Evolutionary conservation across 2,329 filamentous ascomycete genomes (phyloP), one percentile per base, ranked within the genome.

Genomic region (Epichloe gansuensis): DNA sequence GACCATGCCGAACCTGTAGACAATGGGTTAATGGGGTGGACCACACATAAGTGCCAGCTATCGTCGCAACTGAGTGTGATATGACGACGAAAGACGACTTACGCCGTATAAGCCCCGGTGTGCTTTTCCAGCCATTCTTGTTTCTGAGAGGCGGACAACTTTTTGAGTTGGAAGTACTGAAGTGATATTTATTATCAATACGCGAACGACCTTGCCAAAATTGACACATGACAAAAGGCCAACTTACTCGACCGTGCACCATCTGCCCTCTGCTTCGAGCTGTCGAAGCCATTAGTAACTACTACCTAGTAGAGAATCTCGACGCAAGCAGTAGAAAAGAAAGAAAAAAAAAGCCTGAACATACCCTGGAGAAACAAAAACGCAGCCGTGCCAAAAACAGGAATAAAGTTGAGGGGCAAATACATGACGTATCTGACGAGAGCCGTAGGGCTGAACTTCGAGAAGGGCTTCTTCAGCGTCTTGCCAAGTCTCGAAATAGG

Each of bases 91-190:
- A 28, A 8, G 17, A 17, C 23, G 34, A 75, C 82, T 69, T 72
- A 93, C 86, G 86, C 82, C 11, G 88, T 87, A 70, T 95, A 96
- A 21, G 86, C 83, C 5, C 81, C 88, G 53, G 78, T 76, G 59
- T 90, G 80, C 61, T 80, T 74, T 58, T 82, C 74, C 23, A 95
- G 72, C 76, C 85, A 94, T 48, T 82, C 75, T 46, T 81, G 75
- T 61, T 75, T 79, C 67, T 88, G 78, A 11, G 72, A 72, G 31
- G 74, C 69, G 44, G 79, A 80, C 88, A 89, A 95, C 47, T 81
- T 80, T 72, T 96, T 97, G 56, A 97, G 76, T 72, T 95, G 88
- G 67, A 95, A 96, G 69, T 95, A 96, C 69, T 93, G 31, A 9
- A 51, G 13, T 6, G 43, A n/a, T 3, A 28, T 12, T 15, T 3